A percentile compares a stretch with the other conserved stretches of the same genome.
Conservation (phyloP, 2,329 filamentous ascomycete genomes). For the Aspergillus luchuensis region DNA sequence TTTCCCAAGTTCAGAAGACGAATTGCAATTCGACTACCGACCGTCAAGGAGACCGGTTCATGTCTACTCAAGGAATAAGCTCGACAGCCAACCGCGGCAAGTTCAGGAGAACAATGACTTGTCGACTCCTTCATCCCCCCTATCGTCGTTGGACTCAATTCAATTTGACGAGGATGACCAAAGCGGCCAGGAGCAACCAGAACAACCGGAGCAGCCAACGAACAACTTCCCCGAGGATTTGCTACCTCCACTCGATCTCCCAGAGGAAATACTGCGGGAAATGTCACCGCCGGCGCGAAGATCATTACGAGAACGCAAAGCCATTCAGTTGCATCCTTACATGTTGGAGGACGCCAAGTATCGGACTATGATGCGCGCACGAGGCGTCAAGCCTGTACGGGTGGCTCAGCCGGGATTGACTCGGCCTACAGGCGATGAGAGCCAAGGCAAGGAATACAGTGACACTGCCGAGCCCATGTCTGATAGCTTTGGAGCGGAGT, state of each 20-base stretch:
- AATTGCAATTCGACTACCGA: slow-evolving; percentile 35
- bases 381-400: slow-evolving; percentile 48
- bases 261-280: slow-evolving; percentile 31
- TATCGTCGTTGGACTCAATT: slow-evolving; percentile 32
- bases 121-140: slow-evolving; percentile 43
- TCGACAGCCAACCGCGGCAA: slow-evolving; percentile 5
- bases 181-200: not conserved
- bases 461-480: slow-evolving; percentile 35
- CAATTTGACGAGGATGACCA: slow-evolving; percentile 12
- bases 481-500: slow-evolving; percentile 35
- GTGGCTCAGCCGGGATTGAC: slow-evolving; percentile 25
- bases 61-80: slow-evolving; percentile 11
- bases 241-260: slow-evolving; percentile 28
- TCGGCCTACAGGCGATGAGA: slow-evolving; percentile 28
- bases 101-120: slow-evolving; percentile 22
- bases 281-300: slow-evolving; percentile 32
- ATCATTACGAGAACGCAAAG: slow-evolving; percentile 47
- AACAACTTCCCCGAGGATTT: slow-evolving; percentile 19
- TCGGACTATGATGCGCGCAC: slow-evolving; percentile 40
- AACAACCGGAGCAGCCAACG: not conserved
- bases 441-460: slow-evolving; percentile 36
- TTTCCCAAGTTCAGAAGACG: slow-evolving; percentile 38
- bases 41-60: slow-evolving; percentile 19
- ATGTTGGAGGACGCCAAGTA: slow-evolving; percentile 50
- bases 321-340: slow-evolving; percentile 54